Conservation (phyloP, 768 basidiomycete species). For the Panaeolus cyanescens region DNA sequence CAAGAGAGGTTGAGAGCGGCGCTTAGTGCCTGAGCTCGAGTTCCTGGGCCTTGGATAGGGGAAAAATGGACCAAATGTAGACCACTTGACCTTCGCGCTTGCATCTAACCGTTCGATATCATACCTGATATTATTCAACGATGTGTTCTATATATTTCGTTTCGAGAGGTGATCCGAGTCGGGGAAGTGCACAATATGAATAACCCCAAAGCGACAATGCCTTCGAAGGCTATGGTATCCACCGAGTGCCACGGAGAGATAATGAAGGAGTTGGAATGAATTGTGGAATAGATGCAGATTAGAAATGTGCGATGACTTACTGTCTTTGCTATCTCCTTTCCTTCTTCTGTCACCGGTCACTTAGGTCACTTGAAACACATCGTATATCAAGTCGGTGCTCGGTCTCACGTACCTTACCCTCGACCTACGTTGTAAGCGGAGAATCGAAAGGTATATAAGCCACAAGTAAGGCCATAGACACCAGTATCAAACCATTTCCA, state of each 20-base stretch:
- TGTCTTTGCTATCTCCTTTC: too few species aligned
- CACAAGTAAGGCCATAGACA: background rate
- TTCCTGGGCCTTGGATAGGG: background rate
- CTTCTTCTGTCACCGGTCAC: too few species aligned
- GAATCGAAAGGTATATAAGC: background rate
- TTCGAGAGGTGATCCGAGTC: background rate
- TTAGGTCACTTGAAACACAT: too few species aligned
- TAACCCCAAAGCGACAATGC: background rate
- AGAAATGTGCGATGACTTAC: too few species aligned
- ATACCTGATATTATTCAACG: too few species aligned
- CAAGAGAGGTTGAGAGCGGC: background rate
- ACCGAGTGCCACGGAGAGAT: background rate
- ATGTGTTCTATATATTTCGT: too few species aligned
- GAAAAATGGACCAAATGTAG: too few species aligned
- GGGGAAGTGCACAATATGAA: background rate
- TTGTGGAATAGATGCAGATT: background rate
- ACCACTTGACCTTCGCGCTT: too few species aligned
- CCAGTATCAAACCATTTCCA: background rate
- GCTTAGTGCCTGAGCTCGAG: conserved; percentile 1
- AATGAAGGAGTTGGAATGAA: background rate
- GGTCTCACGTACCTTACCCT: background rate
- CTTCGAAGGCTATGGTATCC: background rate
- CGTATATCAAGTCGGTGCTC: too few species aligned
- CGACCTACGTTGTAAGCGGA: background rate
- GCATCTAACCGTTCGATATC: too few species aligned